Percentiles rank a stretch among this genome's conserved stretches.
Conservation (phyloP, 1,284 basidiomycete genomes). For the Vanrija sp. region DNA sequence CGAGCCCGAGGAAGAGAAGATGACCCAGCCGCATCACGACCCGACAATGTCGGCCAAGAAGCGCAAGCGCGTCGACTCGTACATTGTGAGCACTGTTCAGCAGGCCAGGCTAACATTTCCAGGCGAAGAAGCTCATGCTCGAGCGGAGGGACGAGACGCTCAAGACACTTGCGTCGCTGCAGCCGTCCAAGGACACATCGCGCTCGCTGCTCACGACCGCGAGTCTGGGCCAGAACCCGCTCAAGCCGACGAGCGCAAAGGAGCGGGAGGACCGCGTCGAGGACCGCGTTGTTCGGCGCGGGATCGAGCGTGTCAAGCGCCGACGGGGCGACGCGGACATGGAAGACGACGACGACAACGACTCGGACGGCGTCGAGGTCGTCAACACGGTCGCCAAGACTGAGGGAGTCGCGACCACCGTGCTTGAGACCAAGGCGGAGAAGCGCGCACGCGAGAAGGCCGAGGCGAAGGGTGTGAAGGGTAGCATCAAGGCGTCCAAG, state of each 20-base stretch:
- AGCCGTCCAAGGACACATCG: constrained; percentile 26
- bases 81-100: constrained; percentile 50
- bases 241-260: constrained; percentile 39
- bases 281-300: constrained; percentile 63
- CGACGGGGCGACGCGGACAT: constrained; percentile 59
- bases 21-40: constrained; percentile 32
- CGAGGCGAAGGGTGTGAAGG: constrained; percentile 11
- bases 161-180: constrained; percentile 33
- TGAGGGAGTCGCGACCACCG: constrained; percentile 50
- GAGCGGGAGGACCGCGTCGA: constrained; percentile 73
- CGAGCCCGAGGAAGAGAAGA: constrained; percentile 40
- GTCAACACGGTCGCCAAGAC: constrained; percentile 62
- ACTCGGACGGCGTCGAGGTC: constrained; percentile 59
- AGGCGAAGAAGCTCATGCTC: constrained; percentile 48
- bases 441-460: constrained; percentile 20
- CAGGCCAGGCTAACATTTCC: neutral
- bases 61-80: constrained; percentile 48
- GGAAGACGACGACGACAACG: constrained; percentile 26
- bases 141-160: constrained; percentile 44
- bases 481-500: constrained; percentile 27
- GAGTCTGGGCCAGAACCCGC: constrained; percentile 42
- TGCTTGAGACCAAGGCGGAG: constrained; percentile 33
- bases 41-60: constrained; percentile 47
- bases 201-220: constrained; percentile 33
- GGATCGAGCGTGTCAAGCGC: constrained; percentile 57